Evolutionary conservation across 1,139 yeast species (phyloP), one percentile per base, ranked within the genome.

Genomic region (Geotrichum australiense): DNA sequence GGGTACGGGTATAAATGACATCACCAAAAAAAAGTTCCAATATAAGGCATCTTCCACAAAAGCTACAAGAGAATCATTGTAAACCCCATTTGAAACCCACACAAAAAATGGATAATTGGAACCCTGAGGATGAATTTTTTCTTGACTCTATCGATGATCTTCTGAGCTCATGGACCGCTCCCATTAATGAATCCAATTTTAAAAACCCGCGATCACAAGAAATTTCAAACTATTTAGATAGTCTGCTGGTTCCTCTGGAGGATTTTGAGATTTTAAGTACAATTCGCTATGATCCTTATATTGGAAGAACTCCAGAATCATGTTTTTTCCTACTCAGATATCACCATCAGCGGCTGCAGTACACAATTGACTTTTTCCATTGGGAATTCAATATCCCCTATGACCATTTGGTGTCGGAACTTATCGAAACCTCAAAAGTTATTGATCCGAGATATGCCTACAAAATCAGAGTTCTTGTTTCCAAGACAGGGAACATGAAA

Each of bases 251-350:
- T 7, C 39, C 43, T 3, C 22, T 35, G 5, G 31, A 21, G 7
- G 15, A 24, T 10, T 80, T 82, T 53, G 71, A 77, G 46, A 55
- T 83, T 8, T 64, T 84, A 15, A 72, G 86, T 31, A 78, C 94
- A 1, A 70, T 85, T 19, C 63, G 94, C 37, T 85, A 79, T 53
- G 94, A 83, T 52, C 91, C 94, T 2, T 47, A 53, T 2, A 53
- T 78, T 6, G 39, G 37, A 10, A 27, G 11, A 3, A 33, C 35
- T 8, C 40, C 42, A 32, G 53, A 53, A 15, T 55, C 50, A 34
- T 48, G 53, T 44, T 69, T 58, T 59, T 78, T 82, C 50, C 65
- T 85, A 25, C 63, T 84, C 21, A 69, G 71, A 15, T 77, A 77
- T 48, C 96, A 87, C 59, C 65, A 70, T 33, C 69, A 71, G 39